Evolutionary conservation across 2,329 filamentous ascomycete species (phyloP), one percentile per base, ranked within the genome.

Genomic region (Kalmusia sp.): DNA sequence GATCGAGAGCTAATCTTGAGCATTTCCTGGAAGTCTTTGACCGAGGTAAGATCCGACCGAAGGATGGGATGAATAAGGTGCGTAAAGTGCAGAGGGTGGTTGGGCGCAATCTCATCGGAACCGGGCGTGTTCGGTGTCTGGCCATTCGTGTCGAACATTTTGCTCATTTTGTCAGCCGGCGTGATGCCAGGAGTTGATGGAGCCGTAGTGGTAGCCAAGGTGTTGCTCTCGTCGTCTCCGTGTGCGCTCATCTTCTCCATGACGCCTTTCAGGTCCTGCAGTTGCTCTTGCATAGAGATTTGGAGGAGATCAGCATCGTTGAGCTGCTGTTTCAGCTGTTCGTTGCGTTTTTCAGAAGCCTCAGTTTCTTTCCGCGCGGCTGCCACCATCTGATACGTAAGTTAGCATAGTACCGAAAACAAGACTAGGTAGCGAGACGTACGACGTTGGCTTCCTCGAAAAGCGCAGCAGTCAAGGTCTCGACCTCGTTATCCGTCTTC

Each of bases 371-470:
- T 87, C 56, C 96, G 91, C 31, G 93, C 93, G 14, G 86, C 87
- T 34, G 93, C 91, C 47, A 99, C 95, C 93, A 99, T 98, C 82
- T 87, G 58, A 31, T 57, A 34, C 33, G 3, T 17, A 44, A 28
- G 28, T 65, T 53, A 69, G 67, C 59, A 33, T 30, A 9, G 34
- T n/a, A 25, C 19, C 9, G 5, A 24, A 24, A 2, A 34, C 3
- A 19, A 33, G 6, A 3, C 21, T 24, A 31, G 8, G 35, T 12
- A 28, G 31, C 30, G 41, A 6, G 40, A 71, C 76, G 54, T 71
- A 87, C 85, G 75, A 90, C 93, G 78, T 99, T 98, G 44, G 95
- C 95, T 79, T 99, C 93, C 71, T 98, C 92, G 59, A 99, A 99
- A n/a, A 99, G 82, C 24, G 92, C 92, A 1, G 92, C 87, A 0